Evolutionary conservation across 2,329 filamentous ascomycete species (phyloP).

Genomic region (Ophiostoma ulmi): DNA sequence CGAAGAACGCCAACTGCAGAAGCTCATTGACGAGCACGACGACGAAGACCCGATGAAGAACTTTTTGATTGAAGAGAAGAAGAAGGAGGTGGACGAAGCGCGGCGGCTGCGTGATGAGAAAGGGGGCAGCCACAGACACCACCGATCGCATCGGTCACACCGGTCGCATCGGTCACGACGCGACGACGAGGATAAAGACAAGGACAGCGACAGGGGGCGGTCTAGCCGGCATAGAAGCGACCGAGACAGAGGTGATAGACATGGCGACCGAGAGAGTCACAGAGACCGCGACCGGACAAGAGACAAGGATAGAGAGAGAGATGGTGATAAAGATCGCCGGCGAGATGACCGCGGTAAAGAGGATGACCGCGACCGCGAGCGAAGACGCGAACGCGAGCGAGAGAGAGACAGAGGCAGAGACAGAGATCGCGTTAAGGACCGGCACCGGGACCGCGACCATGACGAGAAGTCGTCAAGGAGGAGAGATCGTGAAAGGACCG

Average conservation of each 20-base stretch:
- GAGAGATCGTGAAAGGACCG: not conserved
- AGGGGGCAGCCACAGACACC: slow-evolving; percentile 37
- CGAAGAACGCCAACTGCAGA: slow-evolving; percentile 75
- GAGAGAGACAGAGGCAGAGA: slow-evolving; percentile 23
- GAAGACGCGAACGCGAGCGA: slow-evolving; percentile 29
- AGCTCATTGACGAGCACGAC: slow-evolving; percentile 73
- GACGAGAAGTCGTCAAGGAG: slow-evolving; percentile 22
- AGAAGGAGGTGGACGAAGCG: slow-evolving; percentile 74
- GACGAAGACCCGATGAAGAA: slow-evolving; percentile 98
- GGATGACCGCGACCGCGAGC: slow-evolving; percentile 26
- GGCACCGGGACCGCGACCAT: slow-evolving; percentile 11
- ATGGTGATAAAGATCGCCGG: slow-evolving; percentile 22
- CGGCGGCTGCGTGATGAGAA: slow-evolving; percentile 50
- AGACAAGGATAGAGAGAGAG: slow-evolving; percentile 1
- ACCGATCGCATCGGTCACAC: slow-evolving; percentile 43
- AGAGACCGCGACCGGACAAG: not conserved
- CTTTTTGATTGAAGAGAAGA: slow-evolving; percentile 85
- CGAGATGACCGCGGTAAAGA: slow-evolving; percentile 20
- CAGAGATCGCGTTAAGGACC: slow-evolving; percentile 21
- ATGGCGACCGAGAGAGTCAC: not conserved
- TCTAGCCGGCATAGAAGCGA: slow-evolving; percentile 30
- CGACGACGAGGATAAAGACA: slow-evolving; percentile 28
- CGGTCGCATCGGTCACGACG: slow-evolving; percentile 39
- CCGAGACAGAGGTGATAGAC: slow-evolving; percentile 24
- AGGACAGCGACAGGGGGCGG: slow-evolving; percentile 29